Base-by-base conservation (phyloP, 2,329 filamentous ascomycete genomes). In the Cladosporium sp. region DNA sequence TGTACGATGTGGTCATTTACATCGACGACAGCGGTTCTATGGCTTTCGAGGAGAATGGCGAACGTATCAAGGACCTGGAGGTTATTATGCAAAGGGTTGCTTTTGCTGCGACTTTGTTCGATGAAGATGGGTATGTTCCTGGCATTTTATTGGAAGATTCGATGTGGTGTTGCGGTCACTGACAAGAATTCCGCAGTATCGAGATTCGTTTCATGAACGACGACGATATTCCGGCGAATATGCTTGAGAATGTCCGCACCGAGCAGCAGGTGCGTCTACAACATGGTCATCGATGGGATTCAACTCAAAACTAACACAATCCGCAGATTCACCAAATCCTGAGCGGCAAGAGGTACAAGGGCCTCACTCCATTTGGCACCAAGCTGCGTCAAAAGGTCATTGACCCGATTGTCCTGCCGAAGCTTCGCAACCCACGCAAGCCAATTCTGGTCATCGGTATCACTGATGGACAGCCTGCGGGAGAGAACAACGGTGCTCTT, bases 1-100 rank as follows among this genome's bases (percentile, higher is more conserved):
- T 84, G 20, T 84, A 80, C 63, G 81, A 84, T 58, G 74, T 83
- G 32, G 70, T 83, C 38, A 68, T 84, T 42, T 84, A 82, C 62
- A 79, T 84, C 49, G 82, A 86, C 57, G 83, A 86, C 69, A 83
- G 79, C 62, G 83, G 83, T 38, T 85, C 82, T 16, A 86, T 86
- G 75, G 74, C 78, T 50, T 85, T 86, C 56, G 82, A 85, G 59
- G 82, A 85, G 62, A 76, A 78, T 51, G 83, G 82, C 38, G 76
- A 81, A 59, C 79, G 83, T 53, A 84, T 85, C 68, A 78, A 82
- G 55, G 82, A 86, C 57, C 69, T 86, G 57, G 77, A 78, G 62
- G 72, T 84, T 57, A 84, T 85, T 58, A 66, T 86, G 55, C 73
- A 77, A 42, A 78, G 80, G 43, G 81, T 84, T 46, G 77, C 82